These are phyloP conservation scores for Alternaria brassicicola DNA, from an alignment of 2,329 filamentous ascomycete genomes.

Conservation along the genomic window DNA sequence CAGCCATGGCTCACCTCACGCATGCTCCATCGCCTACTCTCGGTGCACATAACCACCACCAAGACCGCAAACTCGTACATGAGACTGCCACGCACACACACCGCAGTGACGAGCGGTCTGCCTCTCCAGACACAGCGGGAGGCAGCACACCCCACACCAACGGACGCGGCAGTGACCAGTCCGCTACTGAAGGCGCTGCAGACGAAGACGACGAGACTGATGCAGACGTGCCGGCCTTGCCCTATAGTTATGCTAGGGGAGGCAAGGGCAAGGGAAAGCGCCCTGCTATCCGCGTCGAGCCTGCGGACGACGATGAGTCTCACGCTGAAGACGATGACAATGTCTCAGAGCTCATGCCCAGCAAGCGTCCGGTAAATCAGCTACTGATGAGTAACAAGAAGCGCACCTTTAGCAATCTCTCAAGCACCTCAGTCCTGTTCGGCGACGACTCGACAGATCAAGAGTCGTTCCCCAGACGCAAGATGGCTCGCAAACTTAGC, in stretches of 20 bases:
- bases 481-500: constrained; percentile 46
- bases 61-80: constrained; percentile 38
- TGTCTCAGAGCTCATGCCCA: constrained; percentile 32
- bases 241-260: constrained; percentile 39
- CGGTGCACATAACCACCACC: constrained; percentile 38
- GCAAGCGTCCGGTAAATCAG: constrained; percentile 38
- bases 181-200: constrained; percentile 35
- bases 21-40: constrained; percentile 32
- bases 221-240: constrained; percentile 42
- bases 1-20: constrained; percentile 37
- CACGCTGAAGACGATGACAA: constrained; percentile 40
- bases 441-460: constrained; percentile 43
- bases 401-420: constrained; percentile 49
- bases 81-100: constrained; percentile 27
- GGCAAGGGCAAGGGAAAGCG: constrained; percentile 46
- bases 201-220: constrained; percentile 48
- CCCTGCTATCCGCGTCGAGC: constrained; percentile 45
- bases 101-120: constrained; percentile 31
- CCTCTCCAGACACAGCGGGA: constrained; percentile 24
- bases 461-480: constrained; percentile 46
- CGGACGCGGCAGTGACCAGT: constrained; percentile 35
- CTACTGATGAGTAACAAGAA: constrained; percentile 45
- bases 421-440: constrained; percentile 47
- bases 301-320: constrained; percentile 39
- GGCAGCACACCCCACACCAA: constrained; percentile 30